Evolutionary conservation across 768 basidiomycete genomes (phyloP).

Genomic region (Suillus decipiens): DNA sequence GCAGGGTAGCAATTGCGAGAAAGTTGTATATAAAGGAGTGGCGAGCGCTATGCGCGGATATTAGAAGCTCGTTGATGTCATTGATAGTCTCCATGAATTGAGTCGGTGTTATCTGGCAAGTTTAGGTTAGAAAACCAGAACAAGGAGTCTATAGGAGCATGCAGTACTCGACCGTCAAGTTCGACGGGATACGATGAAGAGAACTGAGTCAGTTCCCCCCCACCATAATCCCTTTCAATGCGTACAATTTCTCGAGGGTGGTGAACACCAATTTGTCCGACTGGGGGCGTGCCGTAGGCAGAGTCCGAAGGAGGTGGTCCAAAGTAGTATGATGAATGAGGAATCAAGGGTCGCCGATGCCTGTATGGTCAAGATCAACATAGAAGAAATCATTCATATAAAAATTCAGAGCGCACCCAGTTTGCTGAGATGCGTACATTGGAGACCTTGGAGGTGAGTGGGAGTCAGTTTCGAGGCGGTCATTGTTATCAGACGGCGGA

Average conservation of each 20-base stretch:
- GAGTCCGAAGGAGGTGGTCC: conserved; percentile 77
- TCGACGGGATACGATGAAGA: conserved; percentile 87
- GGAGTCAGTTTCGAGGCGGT: conserved; percentile 26
- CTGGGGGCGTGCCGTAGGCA: conserved; percentile 77
- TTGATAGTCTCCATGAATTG: conserved; percentile 91
- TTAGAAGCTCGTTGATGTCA: conserved; percentile 83
- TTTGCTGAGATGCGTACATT: conserved; percentile 47
- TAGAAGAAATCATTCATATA: conserved; percentile 7
- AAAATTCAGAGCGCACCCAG: conserved; percentile 38
- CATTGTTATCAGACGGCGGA: conserved; percentile 46
- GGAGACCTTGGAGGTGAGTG: conserved; percentile 46
- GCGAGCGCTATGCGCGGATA: conserved; percentile 79
- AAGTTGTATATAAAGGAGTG: conserved; percentile 78
- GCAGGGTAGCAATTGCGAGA: conserved; percentile 76
- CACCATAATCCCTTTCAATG: conserved; percentile 89
- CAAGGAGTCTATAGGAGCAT: background rate
- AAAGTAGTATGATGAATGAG: conserved; percentile 83
- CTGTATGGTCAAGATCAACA: conserved; percentile 25
- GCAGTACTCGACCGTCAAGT: conserved; percentile 85
- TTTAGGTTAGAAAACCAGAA: conserved; percentile 4
- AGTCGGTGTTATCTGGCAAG: conserved; percentile 78
- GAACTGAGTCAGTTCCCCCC: conserved; percentile 91
- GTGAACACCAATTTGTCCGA: conserved; percentile 86
- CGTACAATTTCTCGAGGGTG: conserved; percentile 91
- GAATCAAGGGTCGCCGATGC: conserved; percentile 52